phyloP scores from a whole-genome alignment of 2,329 filamentous ascomycete species.

The Venturia carpophila region DNA sequence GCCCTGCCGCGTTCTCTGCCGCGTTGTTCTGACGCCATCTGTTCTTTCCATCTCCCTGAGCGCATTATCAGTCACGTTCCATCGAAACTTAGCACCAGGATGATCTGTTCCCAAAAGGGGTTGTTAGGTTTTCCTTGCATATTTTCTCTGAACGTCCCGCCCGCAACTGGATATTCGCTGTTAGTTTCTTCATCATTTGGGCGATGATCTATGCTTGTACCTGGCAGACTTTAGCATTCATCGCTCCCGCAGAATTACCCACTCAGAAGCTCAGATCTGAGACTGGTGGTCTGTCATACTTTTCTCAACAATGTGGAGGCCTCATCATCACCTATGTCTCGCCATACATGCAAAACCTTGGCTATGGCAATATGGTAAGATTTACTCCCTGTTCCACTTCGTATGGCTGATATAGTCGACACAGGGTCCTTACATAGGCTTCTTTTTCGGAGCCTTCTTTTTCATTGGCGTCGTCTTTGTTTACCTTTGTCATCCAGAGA shows the following conservation, averaged over 20 bases:
- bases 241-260: constrained; percentile 8
- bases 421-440: constrained; percentile 14
- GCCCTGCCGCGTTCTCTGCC: too few relatives aligned
- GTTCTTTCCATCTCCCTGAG: too few relatives aligned
- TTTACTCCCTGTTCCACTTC: neutral
- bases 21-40: too few relatives aligned
- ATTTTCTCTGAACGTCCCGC: constrained; percentile 50
- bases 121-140: constrained; percentile 42
- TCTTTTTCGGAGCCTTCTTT: constrained; percentile 11
- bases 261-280: constrained; percentile 12
- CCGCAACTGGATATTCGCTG: constrained; percentile 38
- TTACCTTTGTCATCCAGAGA: constrained; percentile 12
- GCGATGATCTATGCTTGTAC: constrained; percentile 3
- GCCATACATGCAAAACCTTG: constrained; percentile 14
- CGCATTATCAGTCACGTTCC: neutral
- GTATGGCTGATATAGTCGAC: neutral
- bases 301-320: constrained; percentile 10
- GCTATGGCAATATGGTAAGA: constrained; percentile 12
- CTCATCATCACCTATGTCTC: constrained; percentile 14
- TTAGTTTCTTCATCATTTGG: constrained; percentile 8
- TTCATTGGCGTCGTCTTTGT: constrained; percentile 11
- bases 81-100: constrained; percentile 1
- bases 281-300: constrained; percentile 12
- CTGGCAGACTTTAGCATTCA: constrained; percentile 5
- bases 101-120: neutral